These are phyloP conservation scores for Phytophthora melonis DNA, from an alignment of 352 stramenopile genomes.

Conservation along the genomic window DNA sequence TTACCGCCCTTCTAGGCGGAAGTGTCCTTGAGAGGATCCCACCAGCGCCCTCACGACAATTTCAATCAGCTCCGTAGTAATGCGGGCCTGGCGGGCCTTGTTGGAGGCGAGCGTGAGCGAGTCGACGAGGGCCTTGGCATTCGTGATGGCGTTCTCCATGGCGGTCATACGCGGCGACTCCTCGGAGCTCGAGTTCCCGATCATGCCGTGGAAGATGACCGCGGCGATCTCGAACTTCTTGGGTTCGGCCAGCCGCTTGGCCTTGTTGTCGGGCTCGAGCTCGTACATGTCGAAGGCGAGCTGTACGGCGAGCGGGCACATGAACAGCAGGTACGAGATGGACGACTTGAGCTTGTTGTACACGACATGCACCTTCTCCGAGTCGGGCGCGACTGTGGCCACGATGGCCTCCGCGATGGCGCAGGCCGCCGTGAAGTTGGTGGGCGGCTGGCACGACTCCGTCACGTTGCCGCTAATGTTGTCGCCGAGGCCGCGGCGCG, in stretches of 20 bases:
- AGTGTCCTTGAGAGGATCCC: too few relatives aligned
- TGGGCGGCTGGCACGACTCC: too few relatives aligned
- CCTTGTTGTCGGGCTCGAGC: constrained; percentile 98
- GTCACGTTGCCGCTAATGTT: too few relatives aligned
- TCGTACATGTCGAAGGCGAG: constrained; percentile 93
- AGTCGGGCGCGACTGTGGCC: too few relatives aligned
- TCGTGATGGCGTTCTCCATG: constrained; percentile 99
- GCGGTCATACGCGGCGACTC: constrained; percentile 99
- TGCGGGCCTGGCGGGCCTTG: constrained; percentile 95
- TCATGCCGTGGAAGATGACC: constrained; percentile 96
- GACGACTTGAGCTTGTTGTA: constrained; percentile 98
- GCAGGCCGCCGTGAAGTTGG: too few relatives aligned
- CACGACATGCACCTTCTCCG: constrained; percentile 95
- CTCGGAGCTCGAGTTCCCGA: constrained; percentile 98
- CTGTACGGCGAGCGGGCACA: constrained; percentile 79
- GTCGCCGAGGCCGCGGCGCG: too few relatives aligned
- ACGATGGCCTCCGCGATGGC: too few relatives aligned
- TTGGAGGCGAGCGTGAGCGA: constrained; percentile 92
- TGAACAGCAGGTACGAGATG: constrained; percentile 95
- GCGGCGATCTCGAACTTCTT: constrained; percentile 94
- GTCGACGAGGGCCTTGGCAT: constrained; percentile 98
- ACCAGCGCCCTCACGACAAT: too few relatives aligned
- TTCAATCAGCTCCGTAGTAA: constrained; percentile 98
- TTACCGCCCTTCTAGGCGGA: too few relatives aligned
- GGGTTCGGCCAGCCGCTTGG: constrained; percentile 96